Evolutionary conservation across 257 asterid species (phyloP), one percentile per base, ranked within the genome.

Genomic region (Cynanchum wilfordii): DNA sequence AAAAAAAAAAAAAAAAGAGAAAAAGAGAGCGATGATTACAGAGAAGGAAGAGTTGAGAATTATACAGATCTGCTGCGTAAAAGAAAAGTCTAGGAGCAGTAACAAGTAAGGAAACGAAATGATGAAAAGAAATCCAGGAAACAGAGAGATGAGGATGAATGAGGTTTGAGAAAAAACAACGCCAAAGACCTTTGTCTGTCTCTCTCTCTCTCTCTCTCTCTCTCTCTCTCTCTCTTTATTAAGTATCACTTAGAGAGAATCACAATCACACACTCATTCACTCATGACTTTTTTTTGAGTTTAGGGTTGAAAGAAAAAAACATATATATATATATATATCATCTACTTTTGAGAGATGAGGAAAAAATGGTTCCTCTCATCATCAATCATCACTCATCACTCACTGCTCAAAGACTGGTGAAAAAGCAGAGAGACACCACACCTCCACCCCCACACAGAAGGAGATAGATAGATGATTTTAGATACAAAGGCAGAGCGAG

Each of bases 21-120:
- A 59, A 27, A 42, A 59, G 66, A 59, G 51, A 36, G 38, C 70
- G 80, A 76, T 58, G 76, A 63, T 68, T 76, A 62, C 30, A 69
- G 75, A 70, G 71, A 68, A 60, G 54, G 47, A 25, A 44, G 69
- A 36, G 49, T 36, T 36, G 69, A 64, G 36, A 33, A 7, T 33
- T 17, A 20, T 36, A 64, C 49, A 64, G 69, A 64, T 64, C 69
- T 64, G 69, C 69, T 64, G 69, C 49, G 27, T 19, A 64, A 64
- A 64, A 36, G 42, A 17, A 16, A 64, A 64, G 42, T 33, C 24
- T 17, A 30, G 50, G 24, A 20, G 69, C 42, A 63, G 68, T 7
- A 27, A 40, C 20, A 74, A 55, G 52, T 20, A 22, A 59, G 54
- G 42, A 72, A 72, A 72, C 25, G 17, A 24, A 72, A 44, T 40